Conservation (phyloP, 2,329 filamentous ascomycete species). For the Scleromitrula shiraiana region DNA sequence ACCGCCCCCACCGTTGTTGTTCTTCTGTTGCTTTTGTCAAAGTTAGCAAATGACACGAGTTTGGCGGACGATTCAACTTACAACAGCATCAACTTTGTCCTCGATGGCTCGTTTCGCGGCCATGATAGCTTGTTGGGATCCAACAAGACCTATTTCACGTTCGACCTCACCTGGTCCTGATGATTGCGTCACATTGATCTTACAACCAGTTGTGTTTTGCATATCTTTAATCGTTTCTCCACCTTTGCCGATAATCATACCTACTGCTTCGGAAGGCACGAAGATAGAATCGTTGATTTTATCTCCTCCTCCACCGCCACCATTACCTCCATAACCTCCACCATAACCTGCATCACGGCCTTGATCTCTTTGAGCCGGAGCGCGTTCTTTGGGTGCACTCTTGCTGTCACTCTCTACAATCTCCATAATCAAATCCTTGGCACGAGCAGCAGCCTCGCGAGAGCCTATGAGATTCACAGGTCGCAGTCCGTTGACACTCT, state of each 20-base stretch:
- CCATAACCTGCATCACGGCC: constrained; percentile 36
- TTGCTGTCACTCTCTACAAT: constrained; percentile 88
- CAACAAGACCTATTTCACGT: constrained; percentile 80
- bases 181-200: constrained; percentile 86
- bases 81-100: constrained; percentile 85
- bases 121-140: constrained; percentile 66
- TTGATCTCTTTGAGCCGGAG: constrained; percentile 36
- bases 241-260: constrained; percentile 94
- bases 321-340: constrained; percentile 35
- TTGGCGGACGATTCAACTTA: constrained; percentile 40
- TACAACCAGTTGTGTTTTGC: constrained; percentile 80
- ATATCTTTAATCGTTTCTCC: constrained; percentile 93
- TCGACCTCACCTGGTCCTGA: constrained; percentile 70
- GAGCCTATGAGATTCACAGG: constrained; percentile 87
- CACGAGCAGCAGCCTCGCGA: constrained; percentile 62
- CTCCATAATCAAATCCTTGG: constrained; percentile 84
- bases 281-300: constrained; percentile 77
- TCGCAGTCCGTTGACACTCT: constrained; percentile 81
- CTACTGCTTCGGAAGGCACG: constrained; percentile 84
- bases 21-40: constrained; percentile 43
- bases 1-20: constrained; percentile 38
- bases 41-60: constrained; percentile 13
- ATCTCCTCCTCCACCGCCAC: constrained; percentile 39
- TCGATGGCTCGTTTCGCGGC: constrained; percentile 78
- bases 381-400: constrained; percentile 30